phyloP scores from a whole-genome alignment of 2,329 filamentous ascomycete species.

The Albifimbria verrucaria region DNA sequence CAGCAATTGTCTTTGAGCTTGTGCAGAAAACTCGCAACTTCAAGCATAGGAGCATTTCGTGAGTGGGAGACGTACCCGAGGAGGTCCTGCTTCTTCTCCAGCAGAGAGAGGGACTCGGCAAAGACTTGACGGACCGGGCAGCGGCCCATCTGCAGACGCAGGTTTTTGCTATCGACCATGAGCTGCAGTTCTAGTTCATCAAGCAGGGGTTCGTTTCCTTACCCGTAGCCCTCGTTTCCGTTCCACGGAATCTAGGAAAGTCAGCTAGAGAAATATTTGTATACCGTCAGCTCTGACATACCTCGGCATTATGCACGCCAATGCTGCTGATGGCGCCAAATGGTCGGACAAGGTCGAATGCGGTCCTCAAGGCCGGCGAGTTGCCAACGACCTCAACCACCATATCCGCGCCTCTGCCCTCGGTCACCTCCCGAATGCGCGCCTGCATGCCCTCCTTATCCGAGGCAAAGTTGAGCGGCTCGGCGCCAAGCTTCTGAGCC shows the following conservation, averaged over 20 bases:
- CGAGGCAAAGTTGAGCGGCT: slow-evolving; percentile 74
- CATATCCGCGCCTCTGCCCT: slow-evolving; percentile 80
- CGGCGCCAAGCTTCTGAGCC: slow-evolving; percentile 72
- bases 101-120: slow-evolving; percentile 57
- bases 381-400: slow-evolving; percentile 77
- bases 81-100: slow-evolving; percentile 64
- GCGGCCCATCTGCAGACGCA: slow-evolving; percentile 71
- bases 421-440: slow-evolving; percentile 70
- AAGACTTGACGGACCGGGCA: slow-evolving; percentile 73
- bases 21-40: too few species aligned
- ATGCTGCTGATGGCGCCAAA: slow-evolving; percentile 74
- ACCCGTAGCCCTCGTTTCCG: slow-evolving; percentile 60
- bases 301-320: slow-evolving; percentile 72
- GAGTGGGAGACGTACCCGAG: slow-evolving; percentile 52
- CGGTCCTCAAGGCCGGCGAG: slow-evolving; percentile 65
- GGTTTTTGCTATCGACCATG: slow-evolving; percentile 56
- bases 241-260: slow-evolving; percentile 58
- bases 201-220: slow-evolving; percentile 19
- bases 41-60: too few species aligned
- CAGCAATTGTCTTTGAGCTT: slow-evolving; percentile 1
- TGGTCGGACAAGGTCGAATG: slow-evolving; percentile 67
- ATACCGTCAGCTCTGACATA: slow-evolving; percentile 28
- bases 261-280: not conserved
- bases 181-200: slow-evolving; percentile 13
- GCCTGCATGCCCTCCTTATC: slow-evolving; percentile 62